Percentiles rank a stretch among this genome's conserved stretches.
These are phyloP conservation scores for Raphanus hybrid DNA, from an alignment of 441 rosid genomes.

Conservation along the genomic window DNA sequence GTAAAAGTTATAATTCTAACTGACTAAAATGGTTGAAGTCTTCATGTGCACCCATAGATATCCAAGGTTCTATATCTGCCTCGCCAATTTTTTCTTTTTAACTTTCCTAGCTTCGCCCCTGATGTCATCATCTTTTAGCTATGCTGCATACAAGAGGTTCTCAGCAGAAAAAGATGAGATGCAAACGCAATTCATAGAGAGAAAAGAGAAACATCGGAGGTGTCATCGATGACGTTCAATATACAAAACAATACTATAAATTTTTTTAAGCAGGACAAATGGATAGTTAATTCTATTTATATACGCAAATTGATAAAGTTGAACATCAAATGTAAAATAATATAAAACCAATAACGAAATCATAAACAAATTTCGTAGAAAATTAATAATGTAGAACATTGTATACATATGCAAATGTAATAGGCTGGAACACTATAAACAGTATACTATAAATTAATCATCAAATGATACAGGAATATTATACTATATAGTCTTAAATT, in stretches of 20 bases:
- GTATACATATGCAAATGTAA: background rate
- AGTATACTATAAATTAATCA: too few relatives aligned
- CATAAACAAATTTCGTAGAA: background rate
- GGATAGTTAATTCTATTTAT: background rate
- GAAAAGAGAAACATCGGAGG: background rate
- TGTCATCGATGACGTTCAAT: background rate
- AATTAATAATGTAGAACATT: background rate
- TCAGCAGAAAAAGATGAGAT: background rate
- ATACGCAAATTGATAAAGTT: too few relatives aligned
- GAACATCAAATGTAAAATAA: background rate
- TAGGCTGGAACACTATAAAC: background rate
- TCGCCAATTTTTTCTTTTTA: too few relatives aligned
- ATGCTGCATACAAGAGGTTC: background rate
- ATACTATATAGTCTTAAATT: too few relatives aligned
- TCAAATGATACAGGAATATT: too few relatives aligned
- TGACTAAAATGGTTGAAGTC: too few relatives aligned
- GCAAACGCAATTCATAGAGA: background rate
- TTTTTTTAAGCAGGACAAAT: too few relatives aligned
- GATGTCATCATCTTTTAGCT: background rate
- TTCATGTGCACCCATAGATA: too few relatives aligned
- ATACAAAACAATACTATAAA: background rate
- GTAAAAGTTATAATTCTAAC: too few relatives aligned
- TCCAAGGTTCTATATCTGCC: too few relatives aligned
- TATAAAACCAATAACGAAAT: too few relatives aligned
- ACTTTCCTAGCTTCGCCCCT: too few relatives aligned